Conservation (phyloP, 768 basidiomycete genomes). For the Podaxis sp. region DNA sequence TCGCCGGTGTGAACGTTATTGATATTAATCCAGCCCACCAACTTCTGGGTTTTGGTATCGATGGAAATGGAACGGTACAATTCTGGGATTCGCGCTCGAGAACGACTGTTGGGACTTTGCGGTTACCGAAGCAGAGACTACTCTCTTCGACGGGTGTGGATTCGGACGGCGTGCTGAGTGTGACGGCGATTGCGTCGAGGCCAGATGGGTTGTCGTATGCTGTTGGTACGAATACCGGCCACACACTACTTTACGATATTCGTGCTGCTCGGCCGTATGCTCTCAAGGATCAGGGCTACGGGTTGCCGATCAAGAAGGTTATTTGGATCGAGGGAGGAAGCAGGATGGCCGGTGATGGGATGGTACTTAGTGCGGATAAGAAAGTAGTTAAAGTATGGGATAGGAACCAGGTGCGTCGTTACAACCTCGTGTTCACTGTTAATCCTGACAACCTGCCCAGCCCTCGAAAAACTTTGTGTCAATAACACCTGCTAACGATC, state of each 20-base stretch:
- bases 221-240: constrained; percentile 92
- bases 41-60: constrained; percentile 84
- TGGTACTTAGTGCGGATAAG: constrained; percentile 90
- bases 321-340: constrained; percentile 88
- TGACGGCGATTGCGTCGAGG: constrained; percentile 85
- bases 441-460: constrained; percentile 35
- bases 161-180: constrained; percentile 42
- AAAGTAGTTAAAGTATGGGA: constrained; percentile 99
- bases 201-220: constrained; percentile 92
- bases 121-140: constrained; percentile 55
- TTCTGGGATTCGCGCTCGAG: constrained; percentile 96
- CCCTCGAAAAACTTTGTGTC: constrained; percentile 86
- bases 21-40: constrained; percentile 95
- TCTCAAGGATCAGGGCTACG: constrained; percentile 95
- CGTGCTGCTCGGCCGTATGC: constrained; percentile 82
- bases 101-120: constrained; percentile 65
- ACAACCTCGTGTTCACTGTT: neutral
- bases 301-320: constrained; percentile 81
- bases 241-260: constrained; percentile 93
- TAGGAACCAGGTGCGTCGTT: constrained; percentile 62
- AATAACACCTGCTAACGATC: constrained; percentile 84
- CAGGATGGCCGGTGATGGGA: constrained; percentile 80
- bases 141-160: constrained; percentile 34
- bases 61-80: constrained; percentile 84
- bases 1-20: constrained; percentile 84